Base-by-base conservation (phyloP, 2,329 filamentous ascomycete genomes). In the Pyrenochaeta sp. region DNA sequence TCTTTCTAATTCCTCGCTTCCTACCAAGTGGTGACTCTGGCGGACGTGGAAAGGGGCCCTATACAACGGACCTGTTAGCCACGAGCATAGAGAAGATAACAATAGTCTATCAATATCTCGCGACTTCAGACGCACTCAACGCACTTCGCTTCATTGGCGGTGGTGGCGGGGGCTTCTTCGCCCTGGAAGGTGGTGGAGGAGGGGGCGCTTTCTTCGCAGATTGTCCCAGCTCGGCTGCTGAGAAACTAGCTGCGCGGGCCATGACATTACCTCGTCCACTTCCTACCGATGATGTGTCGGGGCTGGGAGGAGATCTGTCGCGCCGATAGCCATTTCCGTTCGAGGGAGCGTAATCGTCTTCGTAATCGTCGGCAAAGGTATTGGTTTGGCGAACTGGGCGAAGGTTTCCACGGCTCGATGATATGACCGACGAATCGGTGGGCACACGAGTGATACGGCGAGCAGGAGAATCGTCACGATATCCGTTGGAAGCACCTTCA, bases 111-210 rank as follows among this genome's bases (percentile, higher is more conserved):
- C 61, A 70, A 57, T 70, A 70, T 63, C 65, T 63, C 41, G 66
- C 62, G 34, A 68, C 51, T 53, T 68, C 65, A 37, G 63, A 65
- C 43, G 65, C 60, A 57, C 74, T 78, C 60, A 78, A 64, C 48
- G 73, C 74, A 67, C 73, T 78, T 54, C 82, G 74, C 75, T 87
- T 87, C 72, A 84, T 79, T 15, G 85, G 84, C 8, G 82, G 82
- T 15, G 82, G 82, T 47, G 84, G 83, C 15, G 81, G 80, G 9
- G 84, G 83, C 68, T 87, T 87, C 76, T 86, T 88, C 23, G 81
- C 72, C 61, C 84, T 74, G 15, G 79, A 80, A 17, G 84, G 85
- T 19, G 85, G 84, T 14, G 85, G 84, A 32, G 83, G 81, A 14
- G 68, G 68, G 27, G 68, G 65, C 30, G 77, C 78, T 68, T 82